phyloP scores from a whole-genome alignment of 176 grass and related monocot genomes.

The Elaeis guineensis region DNA sequence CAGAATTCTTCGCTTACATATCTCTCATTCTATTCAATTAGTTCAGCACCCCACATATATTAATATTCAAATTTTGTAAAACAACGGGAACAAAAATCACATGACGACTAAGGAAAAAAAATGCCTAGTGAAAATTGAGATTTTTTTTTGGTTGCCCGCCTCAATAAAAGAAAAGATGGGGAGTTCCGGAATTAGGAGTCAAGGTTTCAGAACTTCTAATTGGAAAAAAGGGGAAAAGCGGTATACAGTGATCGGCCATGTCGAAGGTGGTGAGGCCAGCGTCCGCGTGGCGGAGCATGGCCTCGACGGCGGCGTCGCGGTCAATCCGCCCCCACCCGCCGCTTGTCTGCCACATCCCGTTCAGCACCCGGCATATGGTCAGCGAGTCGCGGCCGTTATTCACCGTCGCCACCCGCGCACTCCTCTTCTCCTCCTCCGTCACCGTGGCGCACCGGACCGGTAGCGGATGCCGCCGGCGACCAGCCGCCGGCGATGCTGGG shows the following conservation, averaged over 20 bases:
- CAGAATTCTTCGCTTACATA: too few species aligned
- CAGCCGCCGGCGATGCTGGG: background rate
- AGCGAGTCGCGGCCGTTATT: constrained; percentile 47
- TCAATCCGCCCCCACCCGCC: constrained; percentile 87
- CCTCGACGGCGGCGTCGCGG: constrained; percentile 61
- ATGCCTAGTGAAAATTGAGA: too few species aligned
- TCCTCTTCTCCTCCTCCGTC: constrained; percentile 10
- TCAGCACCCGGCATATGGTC: constrained; percentile 86
- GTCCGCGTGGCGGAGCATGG: constrained; percentile 82
- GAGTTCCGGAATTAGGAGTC: too few species aligned
- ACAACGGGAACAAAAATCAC: background rate
- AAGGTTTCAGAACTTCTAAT: too few species aligned
- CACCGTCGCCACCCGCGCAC: constrained; percentile 25
- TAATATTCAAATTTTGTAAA: constrained; percentile 3
- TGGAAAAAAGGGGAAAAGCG: background rate
- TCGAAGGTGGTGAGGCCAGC: constrained; percentile 83
- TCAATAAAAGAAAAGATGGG: too few species aligned
- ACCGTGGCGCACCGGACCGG: constrained; percentile 11
- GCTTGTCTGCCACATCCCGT: constrained; percentile 96
- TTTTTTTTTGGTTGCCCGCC: too few species aligned
- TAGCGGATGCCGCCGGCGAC: background rate
- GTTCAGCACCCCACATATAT: too few species aligned
- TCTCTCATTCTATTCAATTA: too few species aligned
- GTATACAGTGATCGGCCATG: constrained; percentile 85
- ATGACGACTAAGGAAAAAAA: too few species aligned